Base-by-base conservation (phyloP, 1,139 yeast genomes). In the Nakaseomyces uthaithaninus region DNA sequence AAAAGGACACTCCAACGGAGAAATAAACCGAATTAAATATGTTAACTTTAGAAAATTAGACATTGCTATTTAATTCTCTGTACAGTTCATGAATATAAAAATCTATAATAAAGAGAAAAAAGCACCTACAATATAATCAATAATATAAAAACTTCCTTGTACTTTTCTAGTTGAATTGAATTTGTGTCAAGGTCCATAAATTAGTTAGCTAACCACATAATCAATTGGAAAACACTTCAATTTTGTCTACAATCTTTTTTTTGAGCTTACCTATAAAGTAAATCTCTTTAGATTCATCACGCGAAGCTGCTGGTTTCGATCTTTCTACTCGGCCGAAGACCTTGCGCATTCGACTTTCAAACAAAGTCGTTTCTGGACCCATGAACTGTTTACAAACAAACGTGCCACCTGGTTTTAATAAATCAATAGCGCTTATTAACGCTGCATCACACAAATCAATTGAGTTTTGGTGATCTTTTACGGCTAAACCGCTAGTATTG, bases 371-470 rank as follows among this genome's bases (percentile, higher is more conserved):
- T 53, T 86, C 95, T 19, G 74, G 65, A 0, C 95, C 93, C 0
- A 77, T 67, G 49, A 74, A 76, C 45, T 84, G 71, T 56, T 93
- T 79, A 51, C 94, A 74, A 4, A 87, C 78, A 52, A 86, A 74
- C 6, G 70, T 62, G 1, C 98, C 98, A 8, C 73, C 73, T 10
- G 80, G 75, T 47, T 70, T 76, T 42, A 91, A 63, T 3, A 81
- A 59, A 45, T 79, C 85, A 39, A 84, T 72, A 2, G 87, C 78
- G 42, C 89, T 71, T 11, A 85, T 68, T 44, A 91, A 64, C 0
- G 95, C 89, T 0, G 97, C 95, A 57, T 91, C 96, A 48, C 96
- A 91, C 42, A 91, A 65, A 59, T 89, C 95, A 74, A 76, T 46
- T 1, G 58, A 58, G 40, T 69, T 67, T 2, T 69, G 60, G 55